These are phyloP conservation scores for Clitopilus passeckerianus DNA, from an alignment of 768 basidiomycete genomes.

Conservation along the genomic window DNA sequence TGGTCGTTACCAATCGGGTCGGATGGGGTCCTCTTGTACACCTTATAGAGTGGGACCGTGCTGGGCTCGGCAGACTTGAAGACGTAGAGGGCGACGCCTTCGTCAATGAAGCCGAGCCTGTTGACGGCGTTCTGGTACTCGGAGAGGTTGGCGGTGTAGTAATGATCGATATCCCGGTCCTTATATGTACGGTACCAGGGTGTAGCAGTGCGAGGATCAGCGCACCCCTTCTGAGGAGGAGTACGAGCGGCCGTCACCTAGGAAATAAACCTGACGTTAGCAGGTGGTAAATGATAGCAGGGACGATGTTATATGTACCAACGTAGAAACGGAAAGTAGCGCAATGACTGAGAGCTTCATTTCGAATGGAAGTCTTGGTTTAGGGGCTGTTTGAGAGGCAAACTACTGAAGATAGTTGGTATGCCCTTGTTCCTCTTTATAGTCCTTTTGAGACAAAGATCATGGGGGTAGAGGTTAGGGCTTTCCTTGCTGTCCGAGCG, in stretches of 20 bases:
- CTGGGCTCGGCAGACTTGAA: slow-evolving; percentile 4
- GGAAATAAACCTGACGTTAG: too few species aligned
- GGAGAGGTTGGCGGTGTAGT: slow-evolving; percentile 8
- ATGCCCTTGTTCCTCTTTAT: too few species aligned
- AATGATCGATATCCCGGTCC: slow-evolving; percentile 1
- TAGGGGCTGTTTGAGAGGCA: background rate
- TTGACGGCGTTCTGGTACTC: slow-evolving; percentile 9
- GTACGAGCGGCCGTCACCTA: background rate
- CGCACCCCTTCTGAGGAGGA: slow-evolving; percentile 2
- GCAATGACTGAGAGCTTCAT: background rate
- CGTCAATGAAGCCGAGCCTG: slow-evolving; percentile 5
- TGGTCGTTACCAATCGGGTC: slow-evolving; percentile 9
- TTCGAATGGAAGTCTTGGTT: background rate
- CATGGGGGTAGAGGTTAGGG: background rate
- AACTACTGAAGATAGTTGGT: background rate
- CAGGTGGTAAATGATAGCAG: background rate
- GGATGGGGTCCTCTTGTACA: slow-evolving; percentile 2
- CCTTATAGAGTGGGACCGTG: slow-evolving; percentile 15
- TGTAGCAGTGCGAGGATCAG: slow-evolving; percentile 5
- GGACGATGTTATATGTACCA: background rate
- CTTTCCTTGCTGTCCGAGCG: background rate
- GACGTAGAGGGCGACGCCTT: slow-evolving; percentile 13
- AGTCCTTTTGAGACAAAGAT: background rate
- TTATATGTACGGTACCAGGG: slow-evolving; percentile 7
- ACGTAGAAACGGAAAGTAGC: background rate